Conservation (phyloP, 2,329 filamentous ascomycete species). For the Arachnopeziza araneosa region DNA sequence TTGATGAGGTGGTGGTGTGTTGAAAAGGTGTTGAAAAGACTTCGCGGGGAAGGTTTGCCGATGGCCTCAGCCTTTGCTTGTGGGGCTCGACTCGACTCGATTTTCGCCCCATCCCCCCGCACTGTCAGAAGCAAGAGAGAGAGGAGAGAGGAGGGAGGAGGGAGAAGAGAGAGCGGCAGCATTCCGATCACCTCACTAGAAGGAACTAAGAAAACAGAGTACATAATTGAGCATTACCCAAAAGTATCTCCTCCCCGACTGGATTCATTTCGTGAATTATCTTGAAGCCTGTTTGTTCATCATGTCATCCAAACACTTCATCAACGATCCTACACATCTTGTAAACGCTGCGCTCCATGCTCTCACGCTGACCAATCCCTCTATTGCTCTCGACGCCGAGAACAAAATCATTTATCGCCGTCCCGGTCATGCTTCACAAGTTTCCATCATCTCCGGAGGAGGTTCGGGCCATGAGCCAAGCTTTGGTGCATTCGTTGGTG, state of each 20-base stretch:
- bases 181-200: neutral
- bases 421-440: conserved; percentile 52
- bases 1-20: neutral
- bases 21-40: conserved; percentile 13
- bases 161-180: neutral
- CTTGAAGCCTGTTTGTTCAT: conserved; percentile 6
- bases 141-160: too few relatives aligned
- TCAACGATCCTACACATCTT: conserved; percentile 75
- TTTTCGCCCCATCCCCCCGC: neutral
- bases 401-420: conserved; percentile 83
- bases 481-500: conserved; percentile 80
- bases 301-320: conserved; percentile 74
- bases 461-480: conserved; percentile 88
- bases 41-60: conserved; percentile 15
- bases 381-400: conserved; percentile 66
- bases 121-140: neutral
- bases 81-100: conserved; percentile 2
- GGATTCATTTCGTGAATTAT: neutral
- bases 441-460: conserved; percentile 82
- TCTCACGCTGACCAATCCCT: conserved; percentile 78
- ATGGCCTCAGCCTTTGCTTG: neutral
- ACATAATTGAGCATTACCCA: neutral
- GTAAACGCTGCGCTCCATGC: conserved; percentile 72
- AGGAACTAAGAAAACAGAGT: neutral
- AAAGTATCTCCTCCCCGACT: neutral